Conservation (phyloP, 208 protist species). For the Crithidia brevicula region DNA sequence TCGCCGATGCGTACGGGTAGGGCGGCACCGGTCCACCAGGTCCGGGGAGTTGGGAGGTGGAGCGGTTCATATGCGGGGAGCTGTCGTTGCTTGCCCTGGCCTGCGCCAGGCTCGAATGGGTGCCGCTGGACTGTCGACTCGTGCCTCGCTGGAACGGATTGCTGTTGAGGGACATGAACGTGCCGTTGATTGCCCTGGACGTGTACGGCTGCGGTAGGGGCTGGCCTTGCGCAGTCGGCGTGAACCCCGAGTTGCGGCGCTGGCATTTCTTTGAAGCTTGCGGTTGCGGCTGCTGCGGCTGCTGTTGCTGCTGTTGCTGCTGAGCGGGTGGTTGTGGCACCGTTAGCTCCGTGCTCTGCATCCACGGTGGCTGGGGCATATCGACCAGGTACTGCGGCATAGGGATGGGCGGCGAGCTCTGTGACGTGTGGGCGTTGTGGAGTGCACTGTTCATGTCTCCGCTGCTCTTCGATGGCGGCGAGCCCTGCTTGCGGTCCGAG, state of each 20-base stretch:
- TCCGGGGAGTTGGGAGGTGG: not conserved
- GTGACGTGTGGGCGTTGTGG: conserved; percentile 2
- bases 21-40: not conserved
- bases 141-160: not conserved
- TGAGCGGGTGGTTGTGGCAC: not conserved
- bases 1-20: not conserved
- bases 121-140: not conserved
- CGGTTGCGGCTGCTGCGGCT: not conserved
- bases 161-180: not conserved
- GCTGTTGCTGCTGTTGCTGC: conserved; percentile 6
- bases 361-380: conserved; percentile 8
- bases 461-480: not conserved
- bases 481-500: not conserved
- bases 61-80: not conserved
- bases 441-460: not conserved
- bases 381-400: conserved; percentile 15
- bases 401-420: conserved; percentile 4
- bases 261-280: not conserved
- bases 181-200: not conserved
- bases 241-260: too few relatives aligned
- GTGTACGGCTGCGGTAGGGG: not conserved
- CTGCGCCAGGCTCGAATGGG: not conserved
- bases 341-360: not conserved
- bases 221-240: not conserved
- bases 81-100: not conserved